These are phyloP conservation scores for Skeletonema menzelii DNA, from an alignment of 108 stramenopile genomes.

Conservation along the genomic window DNA sequence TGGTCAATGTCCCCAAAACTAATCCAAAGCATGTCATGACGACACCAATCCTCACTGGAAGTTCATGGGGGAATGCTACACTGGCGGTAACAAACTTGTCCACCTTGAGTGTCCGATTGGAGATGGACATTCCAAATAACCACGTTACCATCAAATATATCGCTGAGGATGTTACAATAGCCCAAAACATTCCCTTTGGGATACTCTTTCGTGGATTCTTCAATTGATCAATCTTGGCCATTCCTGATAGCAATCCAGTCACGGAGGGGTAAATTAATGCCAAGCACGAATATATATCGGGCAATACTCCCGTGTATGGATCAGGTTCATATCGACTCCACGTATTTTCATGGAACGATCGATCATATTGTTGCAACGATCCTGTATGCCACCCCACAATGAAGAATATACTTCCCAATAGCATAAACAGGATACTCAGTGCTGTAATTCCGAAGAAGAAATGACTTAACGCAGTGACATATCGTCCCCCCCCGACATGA, in stretches of 20 bases:
- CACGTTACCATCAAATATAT: slow-evolving; percentile 55
- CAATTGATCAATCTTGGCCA: slow-evolving; percentile 59
- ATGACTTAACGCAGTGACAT: slow-evolving; percentile 50
- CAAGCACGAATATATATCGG: slow-evolving; percentile 62
- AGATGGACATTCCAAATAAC: slow-evolving; percentile 56
- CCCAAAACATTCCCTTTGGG: slow-evolving; percentile 69
- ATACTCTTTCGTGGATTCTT: slow-evolving; percentile 62
- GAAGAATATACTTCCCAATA: slow-evolving; percentile 56
- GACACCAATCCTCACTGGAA: slow-evolving; percentile 74
- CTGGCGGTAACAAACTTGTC: slow-evolving; percentile 65
- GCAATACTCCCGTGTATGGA: slow-evolving; percentile 67
- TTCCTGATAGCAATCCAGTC: slow-evolving; percentile 85
- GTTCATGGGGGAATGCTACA: slow-evolving; percentile 62
- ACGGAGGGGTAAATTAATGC: slow-evolving; percentile 80
- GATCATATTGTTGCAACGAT: slow-evolving; percentile 33
- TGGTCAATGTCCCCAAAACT: slow-evolving; percentile 61
- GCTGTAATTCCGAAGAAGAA: slow-evolving; percentile 63
- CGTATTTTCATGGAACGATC: slow-evolving; percentile 52
- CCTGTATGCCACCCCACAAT: slow-evolving; percentile 38
- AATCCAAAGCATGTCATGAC: slow-evolving; percentile 64
- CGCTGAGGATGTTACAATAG: slow-evolving; percentile 53
- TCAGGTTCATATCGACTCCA: slow-evolving; percentile 49
- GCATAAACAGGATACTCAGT: slow-evolving; percentile 45
- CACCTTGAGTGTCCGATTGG: slow-evolving; percentile 55
- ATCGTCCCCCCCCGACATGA: slow-evolving; percentile 52